A percentile compares a stretch with the other conserved stretches of the same genome.
These are phyloP conservation scores for Porphyrellus sp. DNA, from an alignment of 1,284 basidiomycete genomes.

Conservation along the genomic window DNA sequence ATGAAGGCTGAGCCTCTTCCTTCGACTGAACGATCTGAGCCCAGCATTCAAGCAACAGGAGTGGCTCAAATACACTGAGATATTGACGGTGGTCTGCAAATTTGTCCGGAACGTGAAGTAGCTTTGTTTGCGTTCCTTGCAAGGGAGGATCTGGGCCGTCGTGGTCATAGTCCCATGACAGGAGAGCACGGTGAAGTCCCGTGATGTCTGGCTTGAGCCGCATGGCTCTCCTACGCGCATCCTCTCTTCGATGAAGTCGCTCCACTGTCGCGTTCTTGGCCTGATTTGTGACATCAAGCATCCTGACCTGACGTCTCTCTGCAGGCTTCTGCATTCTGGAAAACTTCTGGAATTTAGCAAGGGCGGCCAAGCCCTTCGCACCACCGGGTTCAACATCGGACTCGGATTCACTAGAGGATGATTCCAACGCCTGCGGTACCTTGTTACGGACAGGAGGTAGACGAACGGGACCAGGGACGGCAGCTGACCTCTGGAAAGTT, in stretches of 20 bases:
- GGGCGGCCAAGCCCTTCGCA: slow-evolving; percentile 50
- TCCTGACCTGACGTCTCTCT: slow-evolving; percentile 68
- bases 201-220: slow-evolving; percentile 84
- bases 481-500: slow-evolving; percentile 35
- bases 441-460: slow-evolving; percentile 25
- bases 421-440: slow-evolving; percentile 19
- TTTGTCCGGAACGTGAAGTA: slow-evolving; percentile 55
- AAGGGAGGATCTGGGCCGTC: slow-evolving; percentile 58
- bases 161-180: slow-evolving; percentile 86
- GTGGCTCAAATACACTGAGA: slow-evolving; percentile 74
- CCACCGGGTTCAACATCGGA: slow-evolving; percentile 51
- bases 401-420: slow-evolving; percentile 48
- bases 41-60: slow-evolving; percentile 93
- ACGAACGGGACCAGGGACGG: slow-evolving; percentile 16
- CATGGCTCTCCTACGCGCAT: slow-evolving; percentile 61
- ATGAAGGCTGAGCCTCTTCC: slow-evolving; percentile 54
- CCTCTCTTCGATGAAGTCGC: slow-evolving; percentile 54
- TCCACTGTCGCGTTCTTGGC: slow-evolving; percentile 44
- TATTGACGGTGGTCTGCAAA: slow-evolving; percentile 75
- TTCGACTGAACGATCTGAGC: slow-evolving; percentile 81
- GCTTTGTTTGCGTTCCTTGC: slow-evolving; percentile 36
- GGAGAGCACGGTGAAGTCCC: slow-evolving; percentile 73
- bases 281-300: slow-evolving; percentile 56
- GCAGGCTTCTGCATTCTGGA: slow-evolving; percentile 54
- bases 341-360: slow-evolving; percentile 62